These are phyloP conservation scores for Tetradesmus obliquus DNA, from an alignment of 139 green algal species.

Conservation along the genomic window DNA sequence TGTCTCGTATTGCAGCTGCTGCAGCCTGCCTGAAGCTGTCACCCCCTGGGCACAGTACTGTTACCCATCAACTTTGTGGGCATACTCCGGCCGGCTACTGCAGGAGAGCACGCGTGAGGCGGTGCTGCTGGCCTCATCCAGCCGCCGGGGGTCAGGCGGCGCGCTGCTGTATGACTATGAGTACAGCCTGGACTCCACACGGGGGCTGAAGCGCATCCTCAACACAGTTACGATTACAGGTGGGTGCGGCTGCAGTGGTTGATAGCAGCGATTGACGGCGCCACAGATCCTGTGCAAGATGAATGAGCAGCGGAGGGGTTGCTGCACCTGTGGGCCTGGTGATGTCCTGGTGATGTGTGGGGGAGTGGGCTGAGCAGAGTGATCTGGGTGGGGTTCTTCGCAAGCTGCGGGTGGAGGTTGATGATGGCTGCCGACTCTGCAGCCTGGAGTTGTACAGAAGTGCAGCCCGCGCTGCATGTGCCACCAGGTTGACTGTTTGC, in stretches of 20 bases:
- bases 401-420: background rate
- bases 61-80: background rate
- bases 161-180: conserved; percentile 72
- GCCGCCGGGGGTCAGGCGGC: conserved; percentile 30
- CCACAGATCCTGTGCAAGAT: background rate
- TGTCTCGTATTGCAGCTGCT: too few relatives aligned
- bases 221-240: conserved; percentile 74
- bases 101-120: conserved; percentile 80
- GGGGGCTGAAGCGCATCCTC: conserved; percentile 81
- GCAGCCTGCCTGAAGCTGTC: too few relatives aligned
- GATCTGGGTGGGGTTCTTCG: background rate
- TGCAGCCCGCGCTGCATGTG: background rate
- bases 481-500: too few relatives aligned
- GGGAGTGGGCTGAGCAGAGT: background rate
- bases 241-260: background rate
- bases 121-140: conserved; percentile 54
- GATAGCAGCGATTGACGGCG: background rate
- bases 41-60: too few relatives aligned
- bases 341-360: background rate
- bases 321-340: background rate
- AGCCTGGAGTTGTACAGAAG: background rate
- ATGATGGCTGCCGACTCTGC: background rate
- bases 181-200: conserved; percentile 86
- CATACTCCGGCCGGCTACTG: background rate
- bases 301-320: background rate